Conservation (phyloP, 768 basidiomycete species). For the Suillus spraguei region DNA sequence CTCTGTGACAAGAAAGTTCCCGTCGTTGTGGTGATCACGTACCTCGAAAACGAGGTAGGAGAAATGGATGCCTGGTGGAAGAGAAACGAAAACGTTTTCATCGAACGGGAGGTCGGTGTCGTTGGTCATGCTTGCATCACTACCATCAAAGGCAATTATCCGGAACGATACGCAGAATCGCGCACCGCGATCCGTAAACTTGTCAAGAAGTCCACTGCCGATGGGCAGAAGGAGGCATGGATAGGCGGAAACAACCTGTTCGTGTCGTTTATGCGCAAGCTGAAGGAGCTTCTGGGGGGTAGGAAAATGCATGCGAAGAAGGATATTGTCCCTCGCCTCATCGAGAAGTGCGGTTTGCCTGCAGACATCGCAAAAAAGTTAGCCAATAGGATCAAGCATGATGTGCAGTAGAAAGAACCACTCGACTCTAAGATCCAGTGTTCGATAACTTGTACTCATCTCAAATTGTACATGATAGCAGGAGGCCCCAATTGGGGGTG, state of each 20-base stretch:
- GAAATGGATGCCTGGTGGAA: slow-evolving; percentile 43
- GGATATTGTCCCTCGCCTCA: slow-evolving; percentile 23
- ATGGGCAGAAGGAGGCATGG: no score
- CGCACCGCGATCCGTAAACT: no score
- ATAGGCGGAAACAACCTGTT: neutral
- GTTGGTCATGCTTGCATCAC: slow-evolving; percentile 44
- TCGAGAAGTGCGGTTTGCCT: slow-evolving; percentile 18
- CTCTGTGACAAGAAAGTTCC: slow-evolving; percentile 42
- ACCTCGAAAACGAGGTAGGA: slow-evolving; percentile 37
- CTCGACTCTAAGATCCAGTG: no score
- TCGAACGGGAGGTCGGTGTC: slow-evolving; percentile 33
- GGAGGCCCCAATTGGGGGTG: no score
- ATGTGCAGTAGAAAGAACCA: no score
- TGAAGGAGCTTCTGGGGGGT: slow-evolving; percentile 19
- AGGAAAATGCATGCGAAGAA: neutral
- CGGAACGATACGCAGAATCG: no score
- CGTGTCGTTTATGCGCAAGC: slow-evolving; percentile 21
- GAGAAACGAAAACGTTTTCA: slow-evolving; percentile 32
- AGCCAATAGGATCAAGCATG: no score
- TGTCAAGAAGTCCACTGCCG: no score
- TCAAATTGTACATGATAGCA: no score
- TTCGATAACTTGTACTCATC: no score
- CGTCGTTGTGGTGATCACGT: slow-evolving; percentile 38
- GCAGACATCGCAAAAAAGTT: no score
- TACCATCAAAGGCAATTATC: slow-evolving; percentile 26